These are phyloP conservation scores for Pseudofabraea citricarpa DNA, from an alignment of 2,329 filamentous ascomycete genomes.

Conservation along the genomic window DNA sequence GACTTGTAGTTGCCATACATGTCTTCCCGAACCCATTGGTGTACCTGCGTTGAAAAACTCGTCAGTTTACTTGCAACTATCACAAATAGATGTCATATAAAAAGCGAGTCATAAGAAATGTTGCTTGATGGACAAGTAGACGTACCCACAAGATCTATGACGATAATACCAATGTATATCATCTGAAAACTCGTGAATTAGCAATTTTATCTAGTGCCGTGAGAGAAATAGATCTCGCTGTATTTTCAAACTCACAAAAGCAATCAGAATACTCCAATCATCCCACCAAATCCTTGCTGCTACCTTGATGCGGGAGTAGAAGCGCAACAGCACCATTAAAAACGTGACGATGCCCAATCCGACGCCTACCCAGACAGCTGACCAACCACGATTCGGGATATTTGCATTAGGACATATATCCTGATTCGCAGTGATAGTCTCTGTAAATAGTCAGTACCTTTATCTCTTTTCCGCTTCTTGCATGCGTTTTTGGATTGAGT, in stretches of 20 bases:
- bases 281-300: constrained; percentile 13
- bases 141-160: constrained; percentile 11
- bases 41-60: neutral
- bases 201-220: neutral
- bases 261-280: constrained; percentile 12
- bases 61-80: too few relatives aligned
- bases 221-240: neutral
- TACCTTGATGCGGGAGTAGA: constrained; percentile 10
- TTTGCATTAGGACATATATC: too few relatives aligned
- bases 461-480: too few relatives aligned
- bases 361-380: too few relatives aligned
- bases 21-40: constrained; percentile 10
- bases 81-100: too few relatives aligned
- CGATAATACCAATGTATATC: constrained; percentile 7
- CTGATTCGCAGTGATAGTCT: too few relatives aligned
- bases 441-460: too few relatives aligned
- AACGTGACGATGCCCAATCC: neutral
- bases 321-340: constrained; percentile 10
- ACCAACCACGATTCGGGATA: too few relatives aligned
- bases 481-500: too few relatives aligned
- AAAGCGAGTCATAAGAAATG: too few relatives aligned
- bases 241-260: constrained; percentile 7
- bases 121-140: too few relatives aligned
- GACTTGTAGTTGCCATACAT: constrained; percentile 16
- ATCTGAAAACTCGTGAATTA: constrained; percentile 2